Base-by-base conservation (phyloP, 1,284 basidiomycete genomes). In the Apiotrichum veenhuisii region DNA sequence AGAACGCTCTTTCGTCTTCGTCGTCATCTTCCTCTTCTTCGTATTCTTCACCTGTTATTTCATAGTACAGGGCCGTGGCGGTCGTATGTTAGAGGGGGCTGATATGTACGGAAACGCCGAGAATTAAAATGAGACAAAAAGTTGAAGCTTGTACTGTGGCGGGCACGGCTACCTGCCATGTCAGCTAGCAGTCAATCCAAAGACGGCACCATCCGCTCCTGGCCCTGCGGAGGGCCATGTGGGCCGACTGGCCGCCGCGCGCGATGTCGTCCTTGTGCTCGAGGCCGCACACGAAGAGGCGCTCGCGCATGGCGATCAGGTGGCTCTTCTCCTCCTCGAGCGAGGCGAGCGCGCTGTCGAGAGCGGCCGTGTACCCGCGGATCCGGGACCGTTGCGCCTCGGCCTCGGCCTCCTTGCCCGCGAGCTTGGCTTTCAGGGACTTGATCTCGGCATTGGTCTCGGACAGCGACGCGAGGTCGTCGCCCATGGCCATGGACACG, bases 281-380 rank as follows among this genome's bases (percentile, higher is more conserved):
- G n/a, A 46, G 22, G 26, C 44, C 44, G 18, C 4, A 20, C 8
- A 44, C 27, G 15, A 44, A 38, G n/a, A 54, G 43, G 5, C 26
- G 27, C 27, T 38, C 52, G 38, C 52, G 52, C 52, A 54, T 54
- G 22, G 45, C 45, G 37, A 54, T 36, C 25, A 54, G 52, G n/a
- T 37, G 20, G 34, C 8, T 41, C n/a, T 46, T 38, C 46, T 54
- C 52, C 38, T 54, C 52, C 38, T 54, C 26, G 38, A 54, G 37
- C 3, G 52, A 37, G 30, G 40, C 20, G 30, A 54, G 52, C 27
- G 46, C 46, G 25, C 25, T 25, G 46, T 54, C 52, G n/a, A 54
- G 40, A 12, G 46, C 44, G 2, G 27, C 12, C 37, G 40, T 45
- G 52, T 54, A 48, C 18, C 23, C 25, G 27, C 27, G 26, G n/a